Evolutionary conservation across 148 eudicot genomes (phyloP).

Genomic region (Cornus kousa): DNA sequence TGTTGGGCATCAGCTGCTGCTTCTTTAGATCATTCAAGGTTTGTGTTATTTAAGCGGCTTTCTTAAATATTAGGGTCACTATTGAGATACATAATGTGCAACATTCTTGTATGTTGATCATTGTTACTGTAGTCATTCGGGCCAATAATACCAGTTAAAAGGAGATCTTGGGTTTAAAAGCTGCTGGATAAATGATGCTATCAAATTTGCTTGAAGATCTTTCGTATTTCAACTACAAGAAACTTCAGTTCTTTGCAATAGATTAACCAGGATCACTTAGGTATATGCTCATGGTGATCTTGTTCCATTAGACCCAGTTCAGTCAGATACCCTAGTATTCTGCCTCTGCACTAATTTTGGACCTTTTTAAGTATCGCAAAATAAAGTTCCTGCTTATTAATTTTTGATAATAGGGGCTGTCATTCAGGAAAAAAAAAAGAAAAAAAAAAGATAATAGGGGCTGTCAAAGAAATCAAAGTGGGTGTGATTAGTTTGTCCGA

Average conservation of each 20-base stretch:
- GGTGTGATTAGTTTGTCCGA: too few relatives aligned
- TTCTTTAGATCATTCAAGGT: slow-evolving; percentile 36
- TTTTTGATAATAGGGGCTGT: too few relatives aligned
- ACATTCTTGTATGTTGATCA: neutral
- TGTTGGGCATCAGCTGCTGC: slow-evolving; percentile 35
- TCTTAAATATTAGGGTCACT: neutral
- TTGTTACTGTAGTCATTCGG: neutral
- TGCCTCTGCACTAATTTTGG: too few relatives aligned
- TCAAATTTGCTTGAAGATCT: neutral
- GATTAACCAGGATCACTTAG: neutral
- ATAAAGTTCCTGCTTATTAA: too few relatives aligned
- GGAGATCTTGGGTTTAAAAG: neutral
- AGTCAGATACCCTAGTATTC: too few relatives aligned
- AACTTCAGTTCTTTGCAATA: neutral
- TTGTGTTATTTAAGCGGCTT: neutral
- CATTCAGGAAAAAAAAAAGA: too few relatives aligned
- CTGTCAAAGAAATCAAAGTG: too few relatives aligned
- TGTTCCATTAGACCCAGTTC: neutral
- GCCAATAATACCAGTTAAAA: neutral
- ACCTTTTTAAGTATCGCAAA: too few relatives aligned
- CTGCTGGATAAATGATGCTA: neutral
- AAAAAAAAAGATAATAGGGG: too few relatives aligned
- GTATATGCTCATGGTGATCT: neutral
- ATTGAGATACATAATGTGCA: neutral
- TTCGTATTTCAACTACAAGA: neutral